Conservation (phyloP, 129 eudicot species). For the Chrysanthemum makinoi region DNA sequence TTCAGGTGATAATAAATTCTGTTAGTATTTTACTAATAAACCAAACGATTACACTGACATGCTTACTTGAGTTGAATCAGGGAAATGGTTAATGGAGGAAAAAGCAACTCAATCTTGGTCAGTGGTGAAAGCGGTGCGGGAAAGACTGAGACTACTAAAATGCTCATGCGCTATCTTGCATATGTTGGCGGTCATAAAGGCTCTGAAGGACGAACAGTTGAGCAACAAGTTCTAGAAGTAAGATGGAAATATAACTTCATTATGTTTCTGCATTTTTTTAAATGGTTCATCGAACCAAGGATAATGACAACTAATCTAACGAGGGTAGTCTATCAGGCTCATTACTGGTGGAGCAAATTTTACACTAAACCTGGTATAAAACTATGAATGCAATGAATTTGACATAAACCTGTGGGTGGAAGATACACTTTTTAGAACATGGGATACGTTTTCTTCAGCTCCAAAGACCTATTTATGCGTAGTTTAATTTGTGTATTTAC, state of each 20-base stretch:
- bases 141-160: slow-evolving; percentile 97
- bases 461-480: slow-evolving; percentile 2
- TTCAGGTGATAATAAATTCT: slow-evolving; percentile 56
- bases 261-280: slow-evolving; percentile 10
- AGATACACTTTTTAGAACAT: slow-evolving; percentile 2
- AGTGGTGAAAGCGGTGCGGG: slow-evolving; percentile 99
- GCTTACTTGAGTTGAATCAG: slow-evolving; percentile 46
- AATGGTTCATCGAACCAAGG: background rate
- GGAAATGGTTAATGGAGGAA: slow-evolving; percentile 90
- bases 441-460: background rate
- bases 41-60: slow-evolving; percentile 24
- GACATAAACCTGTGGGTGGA: background rate
- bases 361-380: slow-evolving; percentile 1
- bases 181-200: slow-evolving; percentile 90
- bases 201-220: slow-evolving; percentile 97
- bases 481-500: background rate
- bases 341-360: background rate
- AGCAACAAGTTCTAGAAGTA: slow-evolving; percentile 98
- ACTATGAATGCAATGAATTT: background rate
- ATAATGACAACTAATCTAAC: background rate
- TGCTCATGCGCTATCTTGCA: slow-evolving; percentile 99
- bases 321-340: background rate
- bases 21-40: slow-evolving; percentile 11
- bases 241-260: slow-evolving; percentile 32
- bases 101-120: slow-evolving; percentile 90